These are phyloP conservation scores for Tylopilus plumbeoviolaceoides DNA, from an alignment of 768 basidiomycete genomes.

Conservation along the genomic window DNA sequence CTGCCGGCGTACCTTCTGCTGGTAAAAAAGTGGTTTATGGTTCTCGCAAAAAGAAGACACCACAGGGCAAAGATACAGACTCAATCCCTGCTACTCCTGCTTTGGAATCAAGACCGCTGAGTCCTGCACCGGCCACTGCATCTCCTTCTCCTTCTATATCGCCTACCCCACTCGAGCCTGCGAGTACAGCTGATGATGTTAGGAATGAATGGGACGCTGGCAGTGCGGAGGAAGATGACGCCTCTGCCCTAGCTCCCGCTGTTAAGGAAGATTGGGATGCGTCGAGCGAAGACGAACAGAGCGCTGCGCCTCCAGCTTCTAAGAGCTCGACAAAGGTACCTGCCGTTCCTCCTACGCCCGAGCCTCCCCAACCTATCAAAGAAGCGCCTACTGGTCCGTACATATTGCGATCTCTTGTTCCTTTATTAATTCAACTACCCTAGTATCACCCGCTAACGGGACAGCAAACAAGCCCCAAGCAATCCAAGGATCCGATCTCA, in stretches of 20 bases:
- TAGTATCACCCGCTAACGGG: slow-evolving; percentile 9
- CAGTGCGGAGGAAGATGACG: slow-evolving; percentile 38
- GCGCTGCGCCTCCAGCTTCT: slow-evolving; percentile 14
- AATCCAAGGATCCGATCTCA: slow-evolving; percentile 25
- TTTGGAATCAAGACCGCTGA: slow-evolving; percentile 51
- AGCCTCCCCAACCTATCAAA: background rate
- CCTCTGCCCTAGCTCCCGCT: slow-evolving; percentile 28
- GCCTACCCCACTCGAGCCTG: slow-evolving; percentile 28
- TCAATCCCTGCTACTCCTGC: slow-evolving; percentile 42
- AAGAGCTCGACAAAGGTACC: slow-evolving; percentile 9
- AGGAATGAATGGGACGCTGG: slow-evolving; percentile 55
- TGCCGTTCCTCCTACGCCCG: background rate
- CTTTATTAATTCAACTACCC: background rate
- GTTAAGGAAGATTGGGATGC: slow-evolving; percentile 69
- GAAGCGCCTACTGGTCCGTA: slow-evolving; percentile 11
- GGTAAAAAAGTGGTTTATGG: slow-evolving; percentile 79
- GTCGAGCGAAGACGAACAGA: slow-evolving; percentile 52
- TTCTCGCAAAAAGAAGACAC: slow-evolving; percentile 75
- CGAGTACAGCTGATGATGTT: slow-evolving; percentile 26
- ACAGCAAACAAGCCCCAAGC: slow-evolving; percentile 14
- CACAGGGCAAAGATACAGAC: slow-evolving; percentile 40
- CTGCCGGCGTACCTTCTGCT: slow-evolving; percentile 36
- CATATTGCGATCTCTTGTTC: background rate
- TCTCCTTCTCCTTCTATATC: slow-evolving; percentile 25
- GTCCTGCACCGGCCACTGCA: slow-evolving; percentile 27